These are phyloP conservation scores for Nicotiana benthamiana DNA, from an alignment of 257 asterid species.

Conservation along the genomic window DNA sequence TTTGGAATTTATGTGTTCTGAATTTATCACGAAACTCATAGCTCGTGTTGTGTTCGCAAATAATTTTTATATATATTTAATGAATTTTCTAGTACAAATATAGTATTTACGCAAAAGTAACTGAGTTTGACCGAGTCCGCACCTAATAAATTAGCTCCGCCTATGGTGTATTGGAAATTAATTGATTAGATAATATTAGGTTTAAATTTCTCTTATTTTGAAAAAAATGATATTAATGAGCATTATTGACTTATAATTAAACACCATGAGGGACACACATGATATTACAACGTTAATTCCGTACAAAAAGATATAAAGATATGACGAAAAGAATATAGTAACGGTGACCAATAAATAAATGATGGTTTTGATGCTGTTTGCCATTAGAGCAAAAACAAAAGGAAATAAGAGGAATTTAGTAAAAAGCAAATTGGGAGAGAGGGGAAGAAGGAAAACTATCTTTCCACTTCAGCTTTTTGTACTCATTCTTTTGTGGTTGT, in stretches of 20 bases:
- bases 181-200: background rate
- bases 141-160: no score
- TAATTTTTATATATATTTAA: no score
- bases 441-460: background rate
- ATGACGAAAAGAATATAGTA: background rate
- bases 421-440: background rate
- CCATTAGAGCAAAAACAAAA: conserved; percentile 1
- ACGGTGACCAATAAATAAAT: background rate
- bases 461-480: conserved; percentile 17
- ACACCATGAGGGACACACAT: background rate
- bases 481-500: conserved; percentile 9
- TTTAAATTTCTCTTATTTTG: background rate
- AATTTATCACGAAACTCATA: no score
- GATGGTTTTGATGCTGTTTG: background rate
- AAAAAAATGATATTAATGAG: background rate
- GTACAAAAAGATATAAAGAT: background rate
- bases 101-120: no score
- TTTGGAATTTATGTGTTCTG: no score
- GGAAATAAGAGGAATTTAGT: background rate
- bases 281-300: background rate
- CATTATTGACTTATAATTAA: background rate
- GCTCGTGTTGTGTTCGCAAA: no score
- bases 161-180: background rate
- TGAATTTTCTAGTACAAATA: no score
- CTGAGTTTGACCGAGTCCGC: no score